These are phyloP conservation scores for Thalassiosira allenii DNA, from an alignment of 352 stramenopile species.

Conservation along the genomic window DNA sequence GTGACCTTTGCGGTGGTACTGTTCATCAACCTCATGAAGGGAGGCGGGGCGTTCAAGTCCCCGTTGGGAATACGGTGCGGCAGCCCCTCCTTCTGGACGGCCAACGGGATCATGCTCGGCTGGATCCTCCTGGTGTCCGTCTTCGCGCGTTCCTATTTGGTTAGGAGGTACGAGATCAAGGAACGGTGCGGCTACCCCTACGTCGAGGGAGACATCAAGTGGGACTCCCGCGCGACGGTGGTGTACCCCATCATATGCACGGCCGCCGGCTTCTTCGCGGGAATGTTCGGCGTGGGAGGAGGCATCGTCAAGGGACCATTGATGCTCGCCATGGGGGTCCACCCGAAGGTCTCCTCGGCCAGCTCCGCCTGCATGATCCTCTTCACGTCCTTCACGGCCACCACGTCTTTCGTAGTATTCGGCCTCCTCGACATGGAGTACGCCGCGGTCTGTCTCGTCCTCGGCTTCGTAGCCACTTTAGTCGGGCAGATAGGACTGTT, in stretches of 20 bases:
- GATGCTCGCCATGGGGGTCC: slow-evolving; percentile 97
- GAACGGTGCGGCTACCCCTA: slow-evolving; percentile 90
- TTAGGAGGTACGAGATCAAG: slow-evolving; percentile 75
- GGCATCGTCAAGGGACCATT: slow-evolving; percentile 97
- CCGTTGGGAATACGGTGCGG: slow-evolving; percentile 93
- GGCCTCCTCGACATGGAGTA: slow-evolving; percentile 92
- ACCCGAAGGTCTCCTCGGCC: slow-evolving; percentile 89
- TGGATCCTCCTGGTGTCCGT: slow-evolving; percentile 85
- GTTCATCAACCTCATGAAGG: slow-evolving; percentile 93
- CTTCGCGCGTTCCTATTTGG: slow-evolving; percentile 85
- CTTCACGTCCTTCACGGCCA: slow-evolving; percentile 91
- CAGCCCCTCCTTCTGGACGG: slow-evolving; percentile 91
- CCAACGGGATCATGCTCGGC: slow-evolving; percentile 90
- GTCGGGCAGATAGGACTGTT: slow-evolving; percentile 92
- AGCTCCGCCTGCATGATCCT: slow-evolving; percentile 92
- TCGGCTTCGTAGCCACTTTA: slow-evolving; percentile 92
- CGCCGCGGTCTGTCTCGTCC: slow-evolving; percentile 89
- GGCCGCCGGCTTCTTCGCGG: slow-evolving; percentile 92
- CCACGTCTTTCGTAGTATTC: slow-evolving; percentile 95
- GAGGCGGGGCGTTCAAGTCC: slow-evolving; percentile 88
- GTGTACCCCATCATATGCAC: slow-evolving; percentile 93
- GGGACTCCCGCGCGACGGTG: slow-evolving; percentile 90
- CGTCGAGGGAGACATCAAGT: slow-evolving; percentile 95
- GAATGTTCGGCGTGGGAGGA: slow-evolving; percentile 94
- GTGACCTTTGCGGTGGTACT: slow-evolving; percentile 90